These are phyloP conservation scores for Aspergillus diversus DNA, from an alignment of 495 filamentous ascomycete genomes.

Conservation along the genomic window DNA sequence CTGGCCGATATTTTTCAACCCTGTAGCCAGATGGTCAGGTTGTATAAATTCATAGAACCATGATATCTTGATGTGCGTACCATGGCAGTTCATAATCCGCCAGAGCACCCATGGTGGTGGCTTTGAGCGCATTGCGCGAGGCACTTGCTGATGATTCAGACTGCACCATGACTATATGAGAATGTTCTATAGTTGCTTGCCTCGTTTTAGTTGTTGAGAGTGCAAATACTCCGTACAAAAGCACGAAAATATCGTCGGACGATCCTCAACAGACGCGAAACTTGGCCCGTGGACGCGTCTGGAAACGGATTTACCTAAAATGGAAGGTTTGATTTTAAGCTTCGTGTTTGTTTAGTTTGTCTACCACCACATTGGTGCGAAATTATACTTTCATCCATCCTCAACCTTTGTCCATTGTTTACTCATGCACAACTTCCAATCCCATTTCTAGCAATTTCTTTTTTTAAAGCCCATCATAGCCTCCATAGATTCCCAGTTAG, in stretches of 20 bases:
- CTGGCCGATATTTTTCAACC: conserved; percentile 98
- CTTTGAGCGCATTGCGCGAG: conserved; percentile 66
- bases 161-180: conserved; percentile 45
- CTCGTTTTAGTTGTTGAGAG: background rate
- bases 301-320: conserved; percentile 20
- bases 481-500: background rate
- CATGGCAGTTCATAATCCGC: conserved; percentile 89
- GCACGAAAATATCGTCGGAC: background rate
- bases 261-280: conserved; percentile 36
- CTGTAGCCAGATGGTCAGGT: conserved; percentile 47
- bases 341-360: background rate
- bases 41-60: background rate
- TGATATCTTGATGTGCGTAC: conserved; percentile 49
- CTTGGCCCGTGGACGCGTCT: conserved; percentile 32
- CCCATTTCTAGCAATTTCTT: conserved; percentile 1
- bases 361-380: background rate
- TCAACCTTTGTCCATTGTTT: background rate
- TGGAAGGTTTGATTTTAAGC: conserved; percentile 2
- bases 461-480: background rate
- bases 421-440: background rate
- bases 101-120: conserved; percentile 62
- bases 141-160: conserved; percentile 80
- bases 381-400: background rate
- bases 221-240: background rate
- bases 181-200: background rate